Base-by-base conservation (phyloP, 1,284 basidiomycete genomes). In the Apiotrichum brassicae region DNA sequence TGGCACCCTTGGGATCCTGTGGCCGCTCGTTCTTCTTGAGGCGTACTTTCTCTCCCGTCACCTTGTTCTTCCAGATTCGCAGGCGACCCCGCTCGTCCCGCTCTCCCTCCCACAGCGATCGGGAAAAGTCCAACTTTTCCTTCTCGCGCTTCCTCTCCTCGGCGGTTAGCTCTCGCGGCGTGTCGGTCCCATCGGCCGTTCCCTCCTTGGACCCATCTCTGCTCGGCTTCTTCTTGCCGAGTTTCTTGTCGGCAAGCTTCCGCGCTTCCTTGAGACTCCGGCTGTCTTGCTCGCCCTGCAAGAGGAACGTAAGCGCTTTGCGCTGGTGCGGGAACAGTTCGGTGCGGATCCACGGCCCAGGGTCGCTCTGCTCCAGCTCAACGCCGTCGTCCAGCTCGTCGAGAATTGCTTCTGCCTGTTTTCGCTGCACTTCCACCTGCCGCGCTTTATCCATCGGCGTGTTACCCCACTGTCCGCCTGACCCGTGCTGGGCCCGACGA, bases 271-370 rank as follows among this genome's bases (percentile, higher is more conserved):
- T 71, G 33, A 73, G 51, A 25, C 61, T 59, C 16, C 62, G 58
- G 35, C 55, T 60, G 47, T 75, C 73, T 38, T 67, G 62, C 72
- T 99, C 95, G 34, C 93, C 82, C 63, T 94, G 89, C n/a, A 97
- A 78, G 42, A 99, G 76, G 73, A 99, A 99, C 1, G 93, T 91
- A 20, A 99, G 78, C 20, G 93, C 95, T 72, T 95, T 94, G 75
- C 94, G 94, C 76, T 99, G 95, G 76, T 99, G 95, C 16, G 92
- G 87, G 72, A 97, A 97, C 8, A 99, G 77, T 38, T 75, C 79
- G n/a, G 95, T 95, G 30, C 83, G 84, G 54, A 98, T 82, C 63
- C 90, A 83, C n/a, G 80, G 73, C 87, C 87, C 77, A 48, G 92
- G 82, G 67, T 92, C 85, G 14, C 87, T 87, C 71, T 94, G 87